Conservation (phyloP, 2,329 filamentous ascomycete genomes). For the Nakataea oryzae region DNA sequence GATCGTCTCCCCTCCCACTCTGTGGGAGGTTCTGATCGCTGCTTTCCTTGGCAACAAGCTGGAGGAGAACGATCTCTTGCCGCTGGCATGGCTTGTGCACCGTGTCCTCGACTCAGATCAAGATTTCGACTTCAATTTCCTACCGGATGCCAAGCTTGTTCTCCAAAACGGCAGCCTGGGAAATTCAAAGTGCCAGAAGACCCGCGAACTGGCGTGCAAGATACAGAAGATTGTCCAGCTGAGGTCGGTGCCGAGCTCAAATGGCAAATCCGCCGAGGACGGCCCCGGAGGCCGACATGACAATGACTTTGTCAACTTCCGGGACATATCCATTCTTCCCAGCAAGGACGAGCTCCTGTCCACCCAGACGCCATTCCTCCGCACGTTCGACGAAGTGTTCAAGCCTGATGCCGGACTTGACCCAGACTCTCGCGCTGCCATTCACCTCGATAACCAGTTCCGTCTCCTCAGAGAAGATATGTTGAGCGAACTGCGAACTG, state of each 20-base stretch:
- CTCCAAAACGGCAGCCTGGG: not conserved
- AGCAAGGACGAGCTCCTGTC: conserved; percentile 55
- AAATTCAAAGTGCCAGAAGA: conserved; percentile 12
- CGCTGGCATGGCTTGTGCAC: conserved; percentile 15
- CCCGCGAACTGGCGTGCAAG: conserved; percentile 16
- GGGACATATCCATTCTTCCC: conserved; percentile 52
- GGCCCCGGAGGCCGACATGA: conserved; percentile 59
- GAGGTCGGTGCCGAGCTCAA: not conserved
- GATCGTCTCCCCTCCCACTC: conserved; percentile 38
- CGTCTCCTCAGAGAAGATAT: conserved; percentile 63
- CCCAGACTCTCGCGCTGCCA: conserved; percentile 23
- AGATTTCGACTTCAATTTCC: conserved; percentile 10
- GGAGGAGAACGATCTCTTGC: conserved; percentile 14
- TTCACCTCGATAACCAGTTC: conserved; percentile 62
- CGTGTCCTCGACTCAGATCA: conserved; percentile 10
- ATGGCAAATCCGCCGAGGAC: conserved; percentile 4
- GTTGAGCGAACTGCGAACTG: conserved; percentile 53
- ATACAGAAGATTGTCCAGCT: conserved; percentile 27
- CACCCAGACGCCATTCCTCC: conserved; percentile 41
- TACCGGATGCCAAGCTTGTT: not conserved
- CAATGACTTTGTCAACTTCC: conserved; percentile 57
- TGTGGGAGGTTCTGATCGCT: conserved; percentile 39
- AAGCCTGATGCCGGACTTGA: conserved; percentile 15
- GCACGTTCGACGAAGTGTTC: conserved; percentile 36
- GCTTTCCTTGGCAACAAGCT: conserved; percentile 19